A percentile compares a stretch with the other conserved stretches of the same genome.
These are phyloP conservation scores for Monosporascus cannonballus DNA, from an alignment of 2,329 filamentous ascomycete species.

Conservation along the genomic window DNA sequence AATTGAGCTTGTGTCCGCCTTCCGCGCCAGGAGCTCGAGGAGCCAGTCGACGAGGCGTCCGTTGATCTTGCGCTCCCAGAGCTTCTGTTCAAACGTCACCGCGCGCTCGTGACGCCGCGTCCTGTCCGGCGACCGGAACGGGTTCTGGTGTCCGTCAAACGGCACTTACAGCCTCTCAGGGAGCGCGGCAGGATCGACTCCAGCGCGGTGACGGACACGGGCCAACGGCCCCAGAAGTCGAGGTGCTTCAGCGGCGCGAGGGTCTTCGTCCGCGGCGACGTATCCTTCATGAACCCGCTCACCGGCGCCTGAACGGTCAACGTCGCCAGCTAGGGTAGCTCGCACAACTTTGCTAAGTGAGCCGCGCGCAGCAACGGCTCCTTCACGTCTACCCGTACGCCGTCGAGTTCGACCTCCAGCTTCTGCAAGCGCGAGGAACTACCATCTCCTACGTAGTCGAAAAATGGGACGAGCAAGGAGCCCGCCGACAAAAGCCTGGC, in stretches of 20 bases:
- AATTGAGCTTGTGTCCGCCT: too few species aligned
- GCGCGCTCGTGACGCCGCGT: background rate
- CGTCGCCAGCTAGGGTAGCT: constrained; percentile 3
- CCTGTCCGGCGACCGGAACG: constrained; percentile 3
- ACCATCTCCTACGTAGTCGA: too few species aligned
- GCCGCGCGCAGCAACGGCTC: constrained; percentile 1
- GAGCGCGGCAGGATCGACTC: constrained; percentile 1
- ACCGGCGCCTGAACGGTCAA: background rate
- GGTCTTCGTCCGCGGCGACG: background rate
- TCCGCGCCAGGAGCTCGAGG: too few species aligned
- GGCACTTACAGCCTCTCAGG: background rate
- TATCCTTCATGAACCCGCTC: background rate
- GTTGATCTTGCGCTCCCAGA: background rate
- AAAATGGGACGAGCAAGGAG: too few species aligned
- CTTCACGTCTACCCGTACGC: background rate
- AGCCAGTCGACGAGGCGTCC: too few species aligned
- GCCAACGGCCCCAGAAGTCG: too few species aligned
- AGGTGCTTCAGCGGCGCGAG: background rate
- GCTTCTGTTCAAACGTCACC: background rate
- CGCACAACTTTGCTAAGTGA: background rate
- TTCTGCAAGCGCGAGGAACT: background rate
- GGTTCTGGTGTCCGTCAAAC: constrained; percentile 1
- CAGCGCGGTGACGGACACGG: background rate
- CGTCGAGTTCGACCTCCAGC: background rate
- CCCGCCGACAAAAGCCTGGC: too few species aligned